Base-by-base conservation (phyloP, 148 eudicot species). In the Drosera capensis region DNA sequence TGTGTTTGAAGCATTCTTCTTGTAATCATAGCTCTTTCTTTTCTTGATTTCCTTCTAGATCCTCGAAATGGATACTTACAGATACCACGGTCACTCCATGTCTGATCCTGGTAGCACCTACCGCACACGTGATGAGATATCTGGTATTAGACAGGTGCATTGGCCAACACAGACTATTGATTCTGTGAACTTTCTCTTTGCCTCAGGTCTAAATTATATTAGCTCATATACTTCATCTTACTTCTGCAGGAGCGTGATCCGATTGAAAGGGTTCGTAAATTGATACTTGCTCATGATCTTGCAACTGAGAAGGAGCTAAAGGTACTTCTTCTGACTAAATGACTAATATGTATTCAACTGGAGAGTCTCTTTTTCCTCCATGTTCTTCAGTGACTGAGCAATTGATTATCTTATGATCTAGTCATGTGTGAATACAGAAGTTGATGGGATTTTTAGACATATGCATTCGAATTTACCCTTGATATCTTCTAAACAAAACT, bases 91-190 rank as follows among this genome's bases (percentile, higher is more conserved):
- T 1, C 99, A 90, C 68, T 90, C 99, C 39, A 90, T 90, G 99
- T 90, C 95, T 66, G 99, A 90, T 60, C 99, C 95, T 52, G 99
- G 99, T 37, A 90, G 95, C 79, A 84, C 99, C 29, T 90, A 90
- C 58, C 75, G 99, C 14, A 90, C 95, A 20, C 93, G 99, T 71
- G 95, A 84, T 70, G 99, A 90, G 60, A 76, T 90, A 20, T 51
- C 71, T 50, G 95, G 93, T 25, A 62, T 84, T 39, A 71, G 95
- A 66, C 87, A 84, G 93, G 99, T 90, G 26, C 18, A 20, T 49
- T 14, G 25, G 18, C 51, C 20, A 14, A 46, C 15, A 28, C 14
- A 49, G 30, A 2, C n/a, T 5, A 7, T 38, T 38, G 42, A 3
- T 38, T 38, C 18, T 16, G n/a, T 3, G 42, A 13, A 38, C n/a